Base-by-base conservation (phyloP, 2,329 filamentous ascomycete species). In the Claviceps cyperi region DNA sequence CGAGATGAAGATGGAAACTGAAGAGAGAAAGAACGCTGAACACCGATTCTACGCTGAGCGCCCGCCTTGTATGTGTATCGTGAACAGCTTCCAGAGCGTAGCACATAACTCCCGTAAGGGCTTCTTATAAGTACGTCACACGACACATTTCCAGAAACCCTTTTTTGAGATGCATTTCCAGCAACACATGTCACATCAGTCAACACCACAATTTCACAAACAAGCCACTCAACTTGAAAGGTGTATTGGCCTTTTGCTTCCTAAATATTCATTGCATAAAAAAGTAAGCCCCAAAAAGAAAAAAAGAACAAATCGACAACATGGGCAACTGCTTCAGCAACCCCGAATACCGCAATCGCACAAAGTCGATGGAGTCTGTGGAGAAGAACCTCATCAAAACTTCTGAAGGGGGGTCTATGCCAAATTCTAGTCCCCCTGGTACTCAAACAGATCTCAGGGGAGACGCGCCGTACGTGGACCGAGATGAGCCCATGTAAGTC, bases 211-310 rank as follows among this genome's bases (percentile, higher is more conserved):
- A n/a, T n/a, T n/a, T n/a, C 5, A 1, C 36, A n/a, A 8, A 38
- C 14, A 38, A 14, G 15, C 6, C 14, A n/a, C 36, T 38, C 36
- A 14, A 5, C 3, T 14, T 14, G 6, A 38, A 14, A 38, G 5
- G 14, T 38, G 1, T 38, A 1, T n/a, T n/a, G 1, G 9, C 7
- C 3, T 1, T 2, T 38, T 6, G n/a, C n/a, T 2, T 11, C 38
- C 9, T 11, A 21, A 17, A 15, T 1, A 21, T 11, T 11, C 8
- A 6, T 19, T 21, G n/a, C 1, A 7, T 21, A 40, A 19, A 11
- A 2, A 17, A n/a, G n/a, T n/a, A 3, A 40, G 9, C 38, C 21
- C 9, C 8, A 15, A 17, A 17, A 38, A 38, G n/a, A n/a, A n/a
- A 38, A 15, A 37, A 37, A 15, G 36, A 15, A 15, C 4, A 38